These are phyloP conservation scores for Rhazya stricta DNA, from an alignment of 257 asterid species.

Conservation along the genomic window DNA sequence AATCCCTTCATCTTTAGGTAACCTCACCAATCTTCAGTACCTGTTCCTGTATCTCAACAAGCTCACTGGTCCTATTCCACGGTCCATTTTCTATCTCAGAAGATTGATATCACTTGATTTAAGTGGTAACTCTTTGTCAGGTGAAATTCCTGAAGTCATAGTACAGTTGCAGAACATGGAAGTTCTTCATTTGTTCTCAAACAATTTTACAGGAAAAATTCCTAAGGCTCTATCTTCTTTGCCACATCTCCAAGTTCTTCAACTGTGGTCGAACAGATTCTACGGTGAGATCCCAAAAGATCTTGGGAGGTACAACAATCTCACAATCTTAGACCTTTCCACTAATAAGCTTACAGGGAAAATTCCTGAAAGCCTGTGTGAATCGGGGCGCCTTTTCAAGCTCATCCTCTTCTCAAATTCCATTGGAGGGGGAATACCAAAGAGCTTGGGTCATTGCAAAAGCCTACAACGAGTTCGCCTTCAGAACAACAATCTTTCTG, in stretches of 20 bases:
- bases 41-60: slow-evolving; percentile 68
- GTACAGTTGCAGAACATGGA: slow-evolving; percentile 42
- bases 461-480: slow-evolving; percentile 64
- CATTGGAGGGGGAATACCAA: slow-evolving; percentile 58
- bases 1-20: slow-evolving; percentile 73
- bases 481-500: slow-evolving; percentile 55
- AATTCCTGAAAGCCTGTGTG: slow-evolving; percentile 56
- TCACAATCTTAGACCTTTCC: slow-evolving; percentile 74
- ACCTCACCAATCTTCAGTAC: slow-evolving; percentile 57
- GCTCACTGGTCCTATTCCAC: slow-evolving; percentile 63
- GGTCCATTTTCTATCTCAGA: slow-evolving; percentile 40
- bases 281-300: slow-evolving; percentile 57
- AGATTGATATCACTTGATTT: slow-evolving; percentile 65
- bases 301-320: slow-evolving; percentile 57
- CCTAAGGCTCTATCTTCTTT: slow-evolving; percentile 51
- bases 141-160: slow-evolving; percentile 55
- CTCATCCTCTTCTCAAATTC: slow-evolving; percentile 77
- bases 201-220: slow-evolving; percentile 61
- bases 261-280: slow-evolving; percentile 65
- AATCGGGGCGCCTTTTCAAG: slow-evolving; percentile 47
- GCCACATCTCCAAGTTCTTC: slow-evolving; percentile 68
- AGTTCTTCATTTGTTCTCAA: slow-evolving; percentile 70
- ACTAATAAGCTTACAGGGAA: slow-evolving; percentile 62
- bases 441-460: slow-evolving; percentile 46
- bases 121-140: slow-evolving; percentile 62